These are phyloP conservation scores for Paramecium octaurelia DNA, from an alignment of 73 alveolate genomes.

Conservation along the genomic window DNA sequence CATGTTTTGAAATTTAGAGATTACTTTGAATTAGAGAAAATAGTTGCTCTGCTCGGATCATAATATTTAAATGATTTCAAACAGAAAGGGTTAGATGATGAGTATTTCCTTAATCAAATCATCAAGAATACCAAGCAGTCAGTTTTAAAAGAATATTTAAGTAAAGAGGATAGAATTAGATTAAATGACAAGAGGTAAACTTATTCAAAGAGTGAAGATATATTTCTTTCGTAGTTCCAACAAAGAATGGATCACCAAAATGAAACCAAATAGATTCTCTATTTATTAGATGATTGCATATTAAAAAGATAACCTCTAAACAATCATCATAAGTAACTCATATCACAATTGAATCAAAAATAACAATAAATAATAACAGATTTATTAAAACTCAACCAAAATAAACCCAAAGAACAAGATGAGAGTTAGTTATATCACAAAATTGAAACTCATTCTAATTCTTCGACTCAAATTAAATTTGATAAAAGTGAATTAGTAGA, in stretches of 20 bases:
- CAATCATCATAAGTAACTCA: background rate
- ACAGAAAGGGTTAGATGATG: background rate
- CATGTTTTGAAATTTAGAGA: conserved; percentile 8
- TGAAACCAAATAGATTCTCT: background rate
- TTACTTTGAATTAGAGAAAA: background rate
- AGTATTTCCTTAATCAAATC: background rate
- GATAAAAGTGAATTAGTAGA: conserved; percentile 19
- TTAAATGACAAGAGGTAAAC: background rate
- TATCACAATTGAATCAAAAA: background rate
- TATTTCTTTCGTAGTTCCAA: background rate
- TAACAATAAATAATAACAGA: background rate
- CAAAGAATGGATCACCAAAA: background rate
- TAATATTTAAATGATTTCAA: background rate
- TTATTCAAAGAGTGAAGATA: conserved; percentile 28
- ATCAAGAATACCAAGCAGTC: background rate
- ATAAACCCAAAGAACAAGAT: background rate
- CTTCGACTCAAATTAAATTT: background rate
- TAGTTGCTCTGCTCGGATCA: background rate
- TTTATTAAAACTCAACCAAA: background rate
- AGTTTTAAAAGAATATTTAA: conserved; percentile 25
- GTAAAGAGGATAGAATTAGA: conserved; percentile 9
- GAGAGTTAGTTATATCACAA: background rate
- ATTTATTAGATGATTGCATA: conserved; percentile 33
- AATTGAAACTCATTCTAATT: background rate
- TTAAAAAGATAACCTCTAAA: background rate